Percentiles rank a stretch among this genome's conserved stretches.
Conservation (phyloP, 2,329 filamentous ascomycete species). For the Magnaporthiopsis poae region DNA sequence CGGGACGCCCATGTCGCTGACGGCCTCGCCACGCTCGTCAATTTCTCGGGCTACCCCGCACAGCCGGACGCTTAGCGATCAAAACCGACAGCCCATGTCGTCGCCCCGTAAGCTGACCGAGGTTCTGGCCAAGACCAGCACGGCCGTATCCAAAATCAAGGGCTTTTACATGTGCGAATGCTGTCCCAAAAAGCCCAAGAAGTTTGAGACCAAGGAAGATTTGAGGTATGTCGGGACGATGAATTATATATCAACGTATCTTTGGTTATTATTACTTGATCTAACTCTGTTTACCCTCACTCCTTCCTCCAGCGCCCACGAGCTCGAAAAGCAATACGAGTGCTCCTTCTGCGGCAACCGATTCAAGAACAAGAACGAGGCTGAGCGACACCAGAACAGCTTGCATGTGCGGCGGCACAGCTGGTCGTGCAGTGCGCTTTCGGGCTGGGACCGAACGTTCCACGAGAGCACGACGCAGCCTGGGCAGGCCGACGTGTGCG, state of each 20-base stretch:
- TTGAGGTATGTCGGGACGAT: slow-evolving; percentile 54
- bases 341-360: slow-evolving; percentile 87
- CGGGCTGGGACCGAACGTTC: slow-evolving; percentile 69
- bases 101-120: slow-evolving; percentile 44
- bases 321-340: slow-evolving; percentile 91
- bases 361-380: slow-evolving; percentile 99
- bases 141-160: slow-evolving; percentile 38
- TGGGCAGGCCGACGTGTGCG: slow-evolving; percentile 69
- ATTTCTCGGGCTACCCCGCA: slow-evolving; percentile 32
- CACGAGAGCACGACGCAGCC: slow-evolving; percentile 64
- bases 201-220: slow-evolving; percentile 77
- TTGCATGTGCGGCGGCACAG: slow-evolving; percentile 85
- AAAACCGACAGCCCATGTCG: slow-evolving; percentile 26
- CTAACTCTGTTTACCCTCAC: neutral
- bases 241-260: neutral
- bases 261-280: neutral
- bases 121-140: slow-evolving; percentile 27
- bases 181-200: slow-evolving; percentile 93
- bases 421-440: slow-evolving; percentile 89
- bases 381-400: slow-evolving; percentile 90
- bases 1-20: slow-evolving; percentile 36
- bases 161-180: slow-evolving; percentile 70
- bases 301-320: slow-evolving; percentile 55
- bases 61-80: slow-evolving; percentile 35
- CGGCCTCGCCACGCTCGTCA: slow-evolving; percentile 39